phyloP scores from a whole-genome alignment of 2,329 filamentous ascomycete species.

The Penicillium hesseltinei region DNA sequence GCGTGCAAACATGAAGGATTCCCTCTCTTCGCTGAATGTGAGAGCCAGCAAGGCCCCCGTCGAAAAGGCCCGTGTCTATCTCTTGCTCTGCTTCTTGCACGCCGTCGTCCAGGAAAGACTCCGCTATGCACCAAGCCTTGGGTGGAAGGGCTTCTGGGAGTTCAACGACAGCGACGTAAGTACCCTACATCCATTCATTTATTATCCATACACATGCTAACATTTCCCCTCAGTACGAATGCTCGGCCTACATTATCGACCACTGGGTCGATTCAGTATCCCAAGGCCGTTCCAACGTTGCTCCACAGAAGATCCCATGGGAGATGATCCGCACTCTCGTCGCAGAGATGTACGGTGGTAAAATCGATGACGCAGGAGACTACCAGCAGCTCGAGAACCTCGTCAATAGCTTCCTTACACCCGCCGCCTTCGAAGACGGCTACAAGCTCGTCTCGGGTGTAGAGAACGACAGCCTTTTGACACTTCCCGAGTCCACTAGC shows the following conservation, averaged over 20 bases:
- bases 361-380: constrained; percentile 89
- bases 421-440: constrained; percentile 85
- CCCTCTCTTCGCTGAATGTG: constrained; percentile 75
- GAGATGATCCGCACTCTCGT: constrained; percentile 89
- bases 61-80: constrained; percentile 84
- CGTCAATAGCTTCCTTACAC: constrained; percentile 76
- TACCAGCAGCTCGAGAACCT: constrained; percentile 71
- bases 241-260: constrained; percentile 92
- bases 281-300: constrained; percentile 84
- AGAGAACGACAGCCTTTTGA: constrained; percentile 60
- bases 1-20: constrained; percentile 97
- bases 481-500: constrained; percentile 75
- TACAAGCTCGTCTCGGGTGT: constrained; percentile 78
- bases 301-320: constrained; percentile 93
- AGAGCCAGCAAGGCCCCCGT: constrained; percentile 78
- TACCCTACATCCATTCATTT: constrained; percentile 28
- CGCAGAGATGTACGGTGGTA: constrained; percentile 94
- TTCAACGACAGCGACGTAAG: constrained; percentile 98
- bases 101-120: constrained; percentile 93
- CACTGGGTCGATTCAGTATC: constrained; percentile 85
- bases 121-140: constrained; percentile 87
- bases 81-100: constrained; percentile 90
- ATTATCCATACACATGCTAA: constrained; percentile 16
- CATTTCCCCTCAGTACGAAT: constrained; percentile 71
- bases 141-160: constrained; percentile 99